These are phyloP conservation scores for Bocquillonia castaneifolia DNA, from an alignment of 441 rosid genomes.

Conservation along the genomic window DNA sequence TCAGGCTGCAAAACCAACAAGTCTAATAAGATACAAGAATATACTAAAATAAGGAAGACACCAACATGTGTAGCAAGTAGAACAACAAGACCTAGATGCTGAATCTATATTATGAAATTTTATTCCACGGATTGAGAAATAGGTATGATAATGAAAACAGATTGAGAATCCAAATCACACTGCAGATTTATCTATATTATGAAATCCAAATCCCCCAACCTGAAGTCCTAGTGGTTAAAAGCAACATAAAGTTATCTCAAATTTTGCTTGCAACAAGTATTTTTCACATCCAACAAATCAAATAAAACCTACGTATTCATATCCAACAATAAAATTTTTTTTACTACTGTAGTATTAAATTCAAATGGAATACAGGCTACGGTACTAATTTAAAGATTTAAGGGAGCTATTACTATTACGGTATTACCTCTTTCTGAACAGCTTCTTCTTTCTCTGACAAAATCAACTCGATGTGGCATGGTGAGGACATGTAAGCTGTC, in stretches of 20 bases:
- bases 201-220: background rate
- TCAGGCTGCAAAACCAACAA: slow-evolving; percentile 43
- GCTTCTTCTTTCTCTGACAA: slow-evolving; percentile 89
- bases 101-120: no score
- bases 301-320: background rate
- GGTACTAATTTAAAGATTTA: background rate
- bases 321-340: no score
- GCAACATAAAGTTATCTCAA: background rate
- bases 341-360: background rate
- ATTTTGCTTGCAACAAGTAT: no score
- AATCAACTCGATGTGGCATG: slow-evolving; percentile 82
- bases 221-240: background rate
- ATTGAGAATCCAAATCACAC: background rate
- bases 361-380: background rate
- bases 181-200: no score
- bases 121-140: background rate
- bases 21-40: background rate
- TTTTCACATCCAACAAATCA: background rate
- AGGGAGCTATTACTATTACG: background rate
- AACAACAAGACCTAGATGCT: background rate
- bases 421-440: slow-evolving; percentile 76
- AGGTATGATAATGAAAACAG: background rate
- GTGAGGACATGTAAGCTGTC: slow-evolving; percentile 90
- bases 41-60: background rate
- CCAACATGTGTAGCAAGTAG: background rate